Conservation (phyloP, 2,329 filamentous ascomycete species). For the Colletotrichum costaricense region DNA sequence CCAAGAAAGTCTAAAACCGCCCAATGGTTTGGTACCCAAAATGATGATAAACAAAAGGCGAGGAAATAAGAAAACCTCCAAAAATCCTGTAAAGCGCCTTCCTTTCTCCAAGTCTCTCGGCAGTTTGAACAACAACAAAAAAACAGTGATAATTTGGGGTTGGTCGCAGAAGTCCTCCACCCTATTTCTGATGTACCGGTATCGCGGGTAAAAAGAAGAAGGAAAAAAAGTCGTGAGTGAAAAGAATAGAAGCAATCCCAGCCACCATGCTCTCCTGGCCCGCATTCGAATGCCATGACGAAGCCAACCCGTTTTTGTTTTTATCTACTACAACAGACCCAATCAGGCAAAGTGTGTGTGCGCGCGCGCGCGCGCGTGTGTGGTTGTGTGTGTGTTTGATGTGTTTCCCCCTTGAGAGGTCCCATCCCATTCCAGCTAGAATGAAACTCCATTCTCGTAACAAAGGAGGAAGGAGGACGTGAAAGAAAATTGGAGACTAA, state of each 20-base stretch:
- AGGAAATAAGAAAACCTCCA: background rate
- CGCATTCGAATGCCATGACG: slow-evolving; percentile 23
- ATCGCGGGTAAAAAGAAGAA: background rate
- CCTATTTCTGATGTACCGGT: slow-evolving; percentile 19
- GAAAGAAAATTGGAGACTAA: slow-evolving; percentile 12
- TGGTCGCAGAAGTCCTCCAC: slow-evolving; percentile 3
- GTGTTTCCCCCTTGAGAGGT: slow-evolving; percentile 2
- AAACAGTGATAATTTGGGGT: background rate
- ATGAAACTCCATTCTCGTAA: slow-evolving; percentile 20
- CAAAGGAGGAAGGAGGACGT: slow-evolving; percentile 6
- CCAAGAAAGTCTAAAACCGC: slow-evolving; percentile 28
- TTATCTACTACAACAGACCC: slow-evolving; percentile 31
- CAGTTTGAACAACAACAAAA: background rate
- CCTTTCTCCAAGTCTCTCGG: slow-evolving; percentile 23
- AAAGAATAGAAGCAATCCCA: slow-evolving; percentile 2
- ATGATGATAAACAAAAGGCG: background rate
- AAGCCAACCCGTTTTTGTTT: slow-evolving; percentile 22
- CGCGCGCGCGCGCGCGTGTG: background rate
- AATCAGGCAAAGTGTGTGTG: slow-evolving; percentile 11
- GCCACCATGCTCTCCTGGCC: slow-evolving; percentile 4
- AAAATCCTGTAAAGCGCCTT: slow-evolving; percentile 28
- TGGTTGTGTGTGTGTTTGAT: background rate
- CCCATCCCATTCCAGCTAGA: slow-evolving; percentile 32
- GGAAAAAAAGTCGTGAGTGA: background rate
- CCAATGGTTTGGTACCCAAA: slow-evolving; percentile 19